Evolutionary conservation across 225 moss, liverwort and hornwort species (phyloP).

Genomic region (Anthoceros angustus): DNA sequence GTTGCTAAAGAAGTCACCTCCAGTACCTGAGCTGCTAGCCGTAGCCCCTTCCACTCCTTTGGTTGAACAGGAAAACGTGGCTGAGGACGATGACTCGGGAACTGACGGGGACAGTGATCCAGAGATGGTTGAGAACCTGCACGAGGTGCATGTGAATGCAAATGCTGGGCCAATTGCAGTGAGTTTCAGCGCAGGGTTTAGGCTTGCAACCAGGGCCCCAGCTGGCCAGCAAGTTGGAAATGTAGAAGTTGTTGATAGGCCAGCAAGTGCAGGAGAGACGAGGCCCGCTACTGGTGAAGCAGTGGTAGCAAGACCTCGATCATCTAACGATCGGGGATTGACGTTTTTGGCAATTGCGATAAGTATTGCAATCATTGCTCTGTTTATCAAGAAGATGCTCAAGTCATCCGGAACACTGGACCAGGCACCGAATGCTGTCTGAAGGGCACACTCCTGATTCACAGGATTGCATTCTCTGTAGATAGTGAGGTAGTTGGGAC

Average conservation of each 20-base stretch:
- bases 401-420: conserved; percentile 14
- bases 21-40: conserved; percentile 34
- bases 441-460: neutral
- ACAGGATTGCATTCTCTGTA: no score
- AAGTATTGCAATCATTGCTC: conserved; percentile 70
- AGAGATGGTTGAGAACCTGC: conserved; percentile 32
- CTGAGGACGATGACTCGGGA: conserved; percentile 18
- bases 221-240: conserved; percentile 12
- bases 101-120: conserved; percentile 30
- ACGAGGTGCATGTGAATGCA: conserved; percentile 38
- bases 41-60: neutral
- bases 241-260: neutral
- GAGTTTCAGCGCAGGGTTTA: conserved; percentile 37
- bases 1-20: conserved; percentile 50
- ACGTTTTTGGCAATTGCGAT: conserved; percentile 73
- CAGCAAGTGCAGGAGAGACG: conserved; percentile 16
- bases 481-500: no score
- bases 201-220: conserved; percentile 19
- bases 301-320: conserved; percentile 35
- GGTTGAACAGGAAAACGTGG: conserved; percentile 9
- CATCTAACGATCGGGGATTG: conserved; percentile 57
- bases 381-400: conserved; percentile 77
- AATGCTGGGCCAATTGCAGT: conserved; percentile 42
- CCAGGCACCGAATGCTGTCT: neutral
- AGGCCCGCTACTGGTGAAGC: conserved; percentile 14